A percentile compares a stretch with the other conserved stretches of the same genome.
Conservation (phyloP, 768 basidiomycete species). For the Russula compacta region DNA sequence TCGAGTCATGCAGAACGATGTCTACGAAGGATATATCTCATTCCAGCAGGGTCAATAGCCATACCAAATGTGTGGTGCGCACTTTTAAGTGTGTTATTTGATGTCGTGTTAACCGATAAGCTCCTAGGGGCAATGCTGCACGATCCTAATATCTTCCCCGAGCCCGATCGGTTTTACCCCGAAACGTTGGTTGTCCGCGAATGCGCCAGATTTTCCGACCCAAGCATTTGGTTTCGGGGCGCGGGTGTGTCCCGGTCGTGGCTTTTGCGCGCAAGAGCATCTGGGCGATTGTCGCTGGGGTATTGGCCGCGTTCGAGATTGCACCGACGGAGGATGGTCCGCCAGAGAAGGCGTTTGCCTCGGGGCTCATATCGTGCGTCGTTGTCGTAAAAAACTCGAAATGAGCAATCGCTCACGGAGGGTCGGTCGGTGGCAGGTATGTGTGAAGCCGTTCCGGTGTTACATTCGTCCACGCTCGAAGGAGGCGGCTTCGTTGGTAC, state of each 20-base stretch:
- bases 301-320: not conserved
- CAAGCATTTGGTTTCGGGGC: not conserved
- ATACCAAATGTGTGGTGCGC: not conserved
- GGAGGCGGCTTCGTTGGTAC: not conserved
- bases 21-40: not conserved
- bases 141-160: not conserved
- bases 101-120: not conserved
- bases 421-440: not conserved
- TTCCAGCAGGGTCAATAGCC: not conserved
- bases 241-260: not conserved
- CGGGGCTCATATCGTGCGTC: not conserved
- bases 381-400: no score
- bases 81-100: not conserved
- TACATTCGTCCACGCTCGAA: not conserved
- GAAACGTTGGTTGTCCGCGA: not conserved
- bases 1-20: not conserved
- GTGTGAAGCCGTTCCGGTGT: not conserved
- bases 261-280: not conserved
- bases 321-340: not conserved
- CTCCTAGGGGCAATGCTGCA: not conserved
- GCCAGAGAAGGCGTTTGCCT: not conserved
- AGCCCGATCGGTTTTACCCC: not conserved
- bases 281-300: not conserved
- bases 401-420: not conserved
- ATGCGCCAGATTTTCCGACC: not conserved